Percentiles rank a stretch among this genome's conserved stretches.
Evolutionary conservation across 2,329 filamentous ascomycete species (phyloP).

Genomic region (Aspergillus cejpii): DNA sequence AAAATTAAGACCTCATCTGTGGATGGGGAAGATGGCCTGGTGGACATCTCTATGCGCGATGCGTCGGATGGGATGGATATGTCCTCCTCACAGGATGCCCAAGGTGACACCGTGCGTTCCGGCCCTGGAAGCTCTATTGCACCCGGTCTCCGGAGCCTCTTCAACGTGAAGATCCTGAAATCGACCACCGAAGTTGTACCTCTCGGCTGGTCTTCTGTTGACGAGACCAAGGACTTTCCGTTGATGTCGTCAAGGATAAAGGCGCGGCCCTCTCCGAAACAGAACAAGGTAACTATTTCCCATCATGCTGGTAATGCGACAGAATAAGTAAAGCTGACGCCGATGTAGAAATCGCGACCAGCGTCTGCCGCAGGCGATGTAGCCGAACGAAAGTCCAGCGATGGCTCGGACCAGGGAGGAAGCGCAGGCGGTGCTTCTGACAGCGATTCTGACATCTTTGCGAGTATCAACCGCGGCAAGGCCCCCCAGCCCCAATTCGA

Average conservation of each 20-base stretch:
- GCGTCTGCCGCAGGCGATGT: slow-evolving; percentile 5
- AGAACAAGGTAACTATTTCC: slow-evolving; percentile 14
- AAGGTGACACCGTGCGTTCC: slow-evolving; percentile 40
- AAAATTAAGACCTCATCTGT: slow-evolving; percentile 72
- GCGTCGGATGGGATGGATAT: slow-evolving; percentile 33
- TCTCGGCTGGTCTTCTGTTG: slow-evolving; percentile 60
- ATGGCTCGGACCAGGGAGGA: slow-evolving; percentile 17
- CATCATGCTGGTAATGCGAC: neutral
- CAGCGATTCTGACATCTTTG: slow-evolving; percentile 27
- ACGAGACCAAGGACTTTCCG: slow-evolving; percentile 54
- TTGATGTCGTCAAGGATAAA: slow-evolving; percentile 46
- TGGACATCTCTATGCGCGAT: slow-evolving; percentile 82
- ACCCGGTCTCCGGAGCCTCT: slow-evolving; percentile 61
- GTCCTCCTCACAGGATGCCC: slow-evolving; percentile 10
- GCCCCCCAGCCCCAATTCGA: slow-evolving; percentile 26
- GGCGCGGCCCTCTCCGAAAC: slow-evolving; percentile 16
- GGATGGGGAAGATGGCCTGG: slow-evolving; percentile 81
- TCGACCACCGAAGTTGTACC: slow-evolving; percentile 54
- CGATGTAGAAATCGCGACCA: slow-evolving; percentile 1
- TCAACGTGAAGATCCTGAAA: slow-evolving; percentile 64
- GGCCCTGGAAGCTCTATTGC: slow-evolving; percentile 54
- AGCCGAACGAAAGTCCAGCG: slow-evolving; percentile 7
- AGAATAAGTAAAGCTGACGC: slow-evolving; percentile 12
- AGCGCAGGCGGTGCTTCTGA: slow-evolving; percentile 26
- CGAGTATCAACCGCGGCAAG: slow-evolving; percentile 9